Evolutionary conservation across 116 monocot species (phyloP).

Genomic region (Thalassia testudinum): DNA sequence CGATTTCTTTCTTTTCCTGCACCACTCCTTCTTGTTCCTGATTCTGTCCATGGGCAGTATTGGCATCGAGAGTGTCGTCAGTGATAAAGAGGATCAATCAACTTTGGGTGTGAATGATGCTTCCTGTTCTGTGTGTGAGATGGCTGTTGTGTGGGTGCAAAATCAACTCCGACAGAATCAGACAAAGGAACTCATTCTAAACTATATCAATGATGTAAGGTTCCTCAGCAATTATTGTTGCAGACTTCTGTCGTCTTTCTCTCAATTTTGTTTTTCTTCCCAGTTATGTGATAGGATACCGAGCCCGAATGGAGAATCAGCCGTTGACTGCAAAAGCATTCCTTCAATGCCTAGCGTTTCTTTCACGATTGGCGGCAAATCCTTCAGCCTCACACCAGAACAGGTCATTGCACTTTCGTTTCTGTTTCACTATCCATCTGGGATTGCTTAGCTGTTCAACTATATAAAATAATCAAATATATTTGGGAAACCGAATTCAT

Average conservation of each 20-base stretch:
- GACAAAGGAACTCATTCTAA: constrained; percentile 34
- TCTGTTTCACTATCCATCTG: too few relatives aligned
- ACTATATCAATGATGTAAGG: constrained; percentile 23
- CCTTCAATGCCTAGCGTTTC: constrained; percentile 52
- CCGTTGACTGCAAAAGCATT: constrained; percentile 53
- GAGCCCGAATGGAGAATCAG: constrained; percentile 76
- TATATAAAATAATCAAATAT: too few relatives aligned
- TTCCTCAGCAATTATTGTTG: background rate
- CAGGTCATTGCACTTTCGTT: constrained; percentile 32
- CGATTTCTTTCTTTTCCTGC: too few relatives aligned
- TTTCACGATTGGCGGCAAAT: constrained; percentile 78
- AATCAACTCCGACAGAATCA: constrained; percentile 47
- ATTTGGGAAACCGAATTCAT: too few relatives aligned
- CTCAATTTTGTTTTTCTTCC: background rate
- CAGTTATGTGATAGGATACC: constrained; percentile 76
- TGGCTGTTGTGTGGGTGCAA: constrained; percentile 73
- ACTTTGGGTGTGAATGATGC: constrained; percentile 13
- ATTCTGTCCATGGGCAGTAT: constrained; percentile 15
- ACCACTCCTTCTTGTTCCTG: background rate
- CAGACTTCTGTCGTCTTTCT: background rate
- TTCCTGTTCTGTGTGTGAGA: constrained; percentile 57
- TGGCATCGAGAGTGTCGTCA: constrained; percentile 48
- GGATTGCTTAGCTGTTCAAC: too few relatives aligned
- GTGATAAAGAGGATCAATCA: constrained; percentile 7
- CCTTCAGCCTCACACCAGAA: constrained; percentile 52